These are phyloP conservation scores for Meyerozyma sp. DNA, from an alignment of 1,139 yeast genomes.

Conservation along the genomic window DNA sequence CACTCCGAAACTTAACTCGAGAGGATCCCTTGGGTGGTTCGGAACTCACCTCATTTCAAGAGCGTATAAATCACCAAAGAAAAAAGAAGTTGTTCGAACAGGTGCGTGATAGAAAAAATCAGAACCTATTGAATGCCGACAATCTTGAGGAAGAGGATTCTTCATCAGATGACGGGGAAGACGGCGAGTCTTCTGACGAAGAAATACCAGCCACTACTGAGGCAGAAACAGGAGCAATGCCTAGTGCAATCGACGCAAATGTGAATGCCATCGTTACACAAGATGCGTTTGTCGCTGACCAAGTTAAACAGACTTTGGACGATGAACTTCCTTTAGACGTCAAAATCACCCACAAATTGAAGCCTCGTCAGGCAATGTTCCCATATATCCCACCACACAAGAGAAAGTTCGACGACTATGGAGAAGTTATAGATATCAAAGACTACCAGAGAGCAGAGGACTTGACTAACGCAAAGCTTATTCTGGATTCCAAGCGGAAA, in stretches of 20 bases:
- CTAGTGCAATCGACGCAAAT: constrained; percentile 5
- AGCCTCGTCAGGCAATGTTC: constrained; percentile 70
- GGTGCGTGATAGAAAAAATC: constrained; percentile 53
- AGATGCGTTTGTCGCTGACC: constrained; percentile 38
- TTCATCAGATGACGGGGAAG: constrained; percentile 37
- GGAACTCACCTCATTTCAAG: constrained; percentile 46
- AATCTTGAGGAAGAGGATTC: constrained; percentile 31
- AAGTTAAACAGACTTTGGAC: constrained; percentile 33
- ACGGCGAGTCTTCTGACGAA: constrained; percentile 7
- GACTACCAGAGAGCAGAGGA: constrained; percentile 64
- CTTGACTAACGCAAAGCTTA: constrained; percentile 29
- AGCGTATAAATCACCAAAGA: constrained; percentile 31
- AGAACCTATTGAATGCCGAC: constrained; percentile 46
- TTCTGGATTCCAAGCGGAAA: constrained; percentile 22
- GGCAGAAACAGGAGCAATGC: constrained; percentile 5
- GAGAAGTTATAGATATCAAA: constrained; percentile 59
- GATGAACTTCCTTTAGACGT: constrained; percentile 51
- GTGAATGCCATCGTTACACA: constrained; percentile 33
- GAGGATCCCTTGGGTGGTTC: constrained; percentile 48
- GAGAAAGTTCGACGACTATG: constrained; percentile 77
- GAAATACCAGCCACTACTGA: constrained; percentile 9
- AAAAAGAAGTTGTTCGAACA: constrained; percentile 45
- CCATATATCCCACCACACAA: constrained; percentile 51
- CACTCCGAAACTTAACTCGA: constrained; percentile 27
- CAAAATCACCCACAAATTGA: constrained; percentile 51